Evolutionary conservation across 2,329 filamentous ascomycete genomes (phyloP).

Genomic region (Pleomassaria siparia): DNA sequence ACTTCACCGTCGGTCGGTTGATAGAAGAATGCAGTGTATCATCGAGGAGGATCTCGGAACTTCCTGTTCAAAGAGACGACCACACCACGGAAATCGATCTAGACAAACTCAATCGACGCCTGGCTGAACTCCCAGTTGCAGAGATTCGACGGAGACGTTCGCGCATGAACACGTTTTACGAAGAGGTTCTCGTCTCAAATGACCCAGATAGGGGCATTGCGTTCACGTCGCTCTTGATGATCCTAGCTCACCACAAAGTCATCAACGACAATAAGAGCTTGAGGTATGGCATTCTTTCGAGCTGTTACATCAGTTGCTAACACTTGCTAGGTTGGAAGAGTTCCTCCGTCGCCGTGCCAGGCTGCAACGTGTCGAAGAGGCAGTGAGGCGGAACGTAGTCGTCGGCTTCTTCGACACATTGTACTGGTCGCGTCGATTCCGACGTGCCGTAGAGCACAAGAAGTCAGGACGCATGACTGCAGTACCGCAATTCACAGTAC

Average conservation of each 20-base stretch:
- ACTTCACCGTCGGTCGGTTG: conserved; percentile 83
- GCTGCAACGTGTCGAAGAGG: conserved; percentile 91
- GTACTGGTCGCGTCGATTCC: conserved; percentile 84
- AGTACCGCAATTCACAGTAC: conserved; percentile 78
- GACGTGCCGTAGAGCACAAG: conserved; percentile 71
- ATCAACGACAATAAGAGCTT: conserved; percentile 97
- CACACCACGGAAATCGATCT: conserved; percentile 63
- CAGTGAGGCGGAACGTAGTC: conserved; percentile 85
- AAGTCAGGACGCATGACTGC: conserved; percentile 71
- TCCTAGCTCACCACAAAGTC: conserved; percentile 96
- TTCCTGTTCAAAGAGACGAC: conserved; percentile 47
- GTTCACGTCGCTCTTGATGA: conserved; percentile 91
- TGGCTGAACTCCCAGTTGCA: conserved; percentile 71
- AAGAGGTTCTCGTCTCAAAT: conserved; percentile 91
- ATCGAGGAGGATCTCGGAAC: conserved; percentile 51
- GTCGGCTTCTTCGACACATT: conserved; percentile 94
- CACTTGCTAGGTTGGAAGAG: conserved; percentile 72
- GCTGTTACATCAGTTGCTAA: not conserved
- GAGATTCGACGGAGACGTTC: conserved; percentile 74
- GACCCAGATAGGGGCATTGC: conserved; percentile 87
- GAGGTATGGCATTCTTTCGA: conserved; percentile 53
- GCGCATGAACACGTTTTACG: conserved; percentile 92
- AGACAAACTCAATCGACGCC: conserved; percentile 69
- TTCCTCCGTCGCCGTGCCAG: conserved; percentile 87
- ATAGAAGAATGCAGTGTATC: conserved; percentile 78